phyloP scores from a whole-genome alignment of 169 alveolate species.

The Plasmodium blacklocki region DNA sequence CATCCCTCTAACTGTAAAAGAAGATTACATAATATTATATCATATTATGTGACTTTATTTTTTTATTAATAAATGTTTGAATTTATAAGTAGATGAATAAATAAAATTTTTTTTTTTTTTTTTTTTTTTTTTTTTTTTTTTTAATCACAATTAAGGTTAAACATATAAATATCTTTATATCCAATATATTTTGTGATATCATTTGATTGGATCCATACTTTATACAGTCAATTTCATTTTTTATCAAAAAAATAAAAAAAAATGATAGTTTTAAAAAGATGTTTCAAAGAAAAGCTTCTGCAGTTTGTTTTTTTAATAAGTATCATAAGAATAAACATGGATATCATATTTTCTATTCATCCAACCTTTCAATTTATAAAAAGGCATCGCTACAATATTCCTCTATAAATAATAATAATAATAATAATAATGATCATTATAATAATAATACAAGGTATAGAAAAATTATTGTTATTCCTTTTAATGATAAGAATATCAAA shows the following conservation, averaged over 20 bases:
- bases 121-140: background rate
- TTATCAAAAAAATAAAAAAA: background rate
- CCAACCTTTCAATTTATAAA: no score
- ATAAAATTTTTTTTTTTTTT: background rate
- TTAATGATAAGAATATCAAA: conserved; percentile 4
- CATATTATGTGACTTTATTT: no score
- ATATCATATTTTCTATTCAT: background rate
- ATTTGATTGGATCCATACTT: no score
- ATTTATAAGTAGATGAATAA: background rate
- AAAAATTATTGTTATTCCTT: conserved; percentile 64
- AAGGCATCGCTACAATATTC: no score
- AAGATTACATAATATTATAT: no score
- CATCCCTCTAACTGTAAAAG: no score
- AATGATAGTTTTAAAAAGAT: conserved; percentile 8
- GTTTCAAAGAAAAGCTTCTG: background rate
- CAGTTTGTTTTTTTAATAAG: conserved; percentile 1
- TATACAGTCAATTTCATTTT: no score
- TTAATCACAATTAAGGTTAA: background rate
- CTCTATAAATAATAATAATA: background rate
- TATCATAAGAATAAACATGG: background rate
- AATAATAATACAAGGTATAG: conserved; percentile 21
- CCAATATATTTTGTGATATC: no score
- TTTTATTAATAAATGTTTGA: no score
- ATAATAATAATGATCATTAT: background rate
- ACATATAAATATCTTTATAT: no score